A percentile compares a stretch with the other conserved stretches of the same genome.
phyloP scores from a whole-genome alignment of 148 eudicot species.

The Arctostaphylos glauca region DNA sequence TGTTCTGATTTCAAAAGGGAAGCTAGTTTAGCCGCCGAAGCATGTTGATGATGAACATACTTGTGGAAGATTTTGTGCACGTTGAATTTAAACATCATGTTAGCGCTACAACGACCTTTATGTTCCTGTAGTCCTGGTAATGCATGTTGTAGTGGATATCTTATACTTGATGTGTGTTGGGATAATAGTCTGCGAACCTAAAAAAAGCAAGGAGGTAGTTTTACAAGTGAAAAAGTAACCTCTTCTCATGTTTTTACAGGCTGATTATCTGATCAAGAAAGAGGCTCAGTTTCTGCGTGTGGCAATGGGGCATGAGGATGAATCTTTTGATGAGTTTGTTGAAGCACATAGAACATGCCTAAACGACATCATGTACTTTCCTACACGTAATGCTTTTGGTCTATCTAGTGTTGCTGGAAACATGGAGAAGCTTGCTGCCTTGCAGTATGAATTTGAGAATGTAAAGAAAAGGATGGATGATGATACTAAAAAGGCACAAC shows the following conservation, averaged over 20 bases:
- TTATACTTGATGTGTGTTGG: conserved; percentile 1
- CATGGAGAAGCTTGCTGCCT: conserved; percentile 74
- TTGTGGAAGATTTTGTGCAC: too few species aligned
- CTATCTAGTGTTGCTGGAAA: conserved; percentile 90
- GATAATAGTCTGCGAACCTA: not conserved
- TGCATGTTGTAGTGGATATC: not conserved
- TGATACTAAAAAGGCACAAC: conserved; percentile 85
- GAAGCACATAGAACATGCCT: conserved; percentile 83
- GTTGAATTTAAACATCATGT: not conserved
- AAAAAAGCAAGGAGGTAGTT: not conserved
- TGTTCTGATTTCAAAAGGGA: not conserved
- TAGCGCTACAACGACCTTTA: not conserved
- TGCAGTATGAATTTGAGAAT: conserved; percentile 82
- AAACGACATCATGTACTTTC: conserved; percentile 87
- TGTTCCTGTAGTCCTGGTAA: not conserved
- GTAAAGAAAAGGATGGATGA: conserved; percentile 93
- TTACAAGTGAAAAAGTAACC: not conserved
- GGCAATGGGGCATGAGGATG: conserved; percentile 85
- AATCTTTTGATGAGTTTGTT: conserved; percentile 70
- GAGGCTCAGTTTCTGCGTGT: conserved; percentile 61
- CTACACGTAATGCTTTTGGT: conserved; percentile 79
- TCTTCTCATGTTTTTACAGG: conserved; percentile 39
- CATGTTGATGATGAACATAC: too few species aligned
- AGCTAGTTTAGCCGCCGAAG: not conserved
- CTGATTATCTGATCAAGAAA: conserved; percentile 61